Percentiles rank a stretch among this genome's conserved stretches.
These are phyloP conservation scores for Podospora didyma DNA, from an alignment of 495 filamentous ascomycete genomes.

Conservation along the genomic window DNA sequence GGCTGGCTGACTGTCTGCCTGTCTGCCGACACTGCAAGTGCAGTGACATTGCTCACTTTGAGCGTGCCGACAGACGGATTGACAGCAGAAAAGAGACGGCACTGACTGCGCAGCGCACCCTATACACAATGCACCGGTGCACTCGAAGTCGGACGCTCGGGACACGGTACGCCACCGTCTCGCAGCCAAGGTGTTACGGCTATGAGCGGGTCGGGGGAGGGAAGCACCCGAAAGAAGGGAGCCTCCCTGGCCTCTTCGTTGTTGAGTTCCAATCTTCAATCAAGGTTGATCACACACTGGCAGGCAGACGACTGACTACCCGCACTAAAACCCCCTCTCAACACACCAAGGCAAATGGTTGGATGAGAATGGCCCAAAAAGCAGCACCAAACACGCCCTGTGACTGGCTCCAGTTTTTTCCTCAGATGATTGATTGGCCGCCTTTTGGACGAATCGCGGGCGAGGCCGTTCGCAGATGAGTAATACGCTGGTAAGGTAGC, in stretches of 20 bases:
- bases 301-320: background rate
- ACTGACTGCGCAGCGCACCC: too few relatives aligned
- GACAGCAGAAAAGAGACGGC: background rate
- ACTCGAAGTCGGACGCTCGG: too few relatives aligned
- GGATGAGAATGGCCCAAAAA: conserved; percentile 15
- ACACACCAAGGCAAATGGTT: conserved; percentile 8
- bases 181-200: background rate
- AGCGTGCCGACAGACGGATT: background rate
- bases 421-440: conserved; percentile 12
- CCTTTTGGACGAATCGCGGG: conserved; percentile 18
- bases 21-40: background rate
- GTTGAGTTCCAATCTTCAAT: too few relatives aligned
- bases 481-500: background rate
- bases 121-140: too few relatives aligned
- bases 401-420: conserved; percentile 21
- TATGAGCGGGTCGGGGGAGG: conserved; percentile 3
- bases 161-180: too few relatives aligned
- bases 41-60: background rate
- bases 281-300: background rate
- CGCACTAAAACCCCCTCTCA: background rate
- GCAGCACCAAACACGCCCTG: background rate
- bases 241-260: too few relatives aligned
- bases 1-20: conserved; percentile 13
- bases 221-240: conserved; percentile 1
- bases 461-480: background rate